Percentiles rank a stretch among this genome's conserved stretches.
phyloP scores from a whole-genome alignment of 192 early-diverging fungal genomes.

The Cetraspora pellucida region DNA sequence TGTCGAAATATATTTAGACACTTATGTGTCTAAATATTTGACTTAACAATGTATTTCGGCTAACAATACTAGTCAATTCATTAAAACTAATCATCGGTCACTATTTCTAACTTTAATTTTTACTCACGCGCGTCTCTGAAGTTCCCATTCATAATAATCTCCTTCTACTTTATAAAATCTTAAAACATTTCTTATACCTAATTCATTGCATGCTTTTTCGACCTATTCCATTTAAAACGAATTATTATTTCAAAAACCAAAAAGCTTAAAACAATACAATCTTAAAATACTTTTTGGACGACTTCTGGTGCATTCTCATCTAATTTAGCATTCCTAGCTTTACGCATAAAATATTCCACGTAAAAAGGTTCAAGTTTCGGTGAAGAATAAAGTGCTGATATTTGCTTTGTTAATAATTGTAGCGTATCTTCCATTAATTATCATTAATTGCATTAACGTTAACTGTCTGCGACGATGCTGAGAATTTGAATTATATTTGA shows the following conservation, averaged over 20 bases:
- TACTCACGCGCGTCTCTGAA: constrained; percentile 69
- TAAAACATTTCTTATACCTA: constrained; percentile 8
- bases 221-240: background rate
- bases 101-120: background rate
- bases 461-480: too few species aligned
- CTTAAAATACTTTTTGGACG: constrained; percentile 9
- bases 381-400: constrained; percentile 2
- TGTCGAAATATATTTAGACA: too few species aligned
- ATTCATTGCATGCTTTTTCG: constrained; percentile 12
- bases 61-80: background rate
- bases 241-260: background rate
- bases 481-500: too few species aligned
- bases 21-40: too few species aligned
- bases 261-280: background rate
- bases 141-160: constrained; percentile 80
- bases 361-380: constrained; percentile 1
- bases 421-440: background rate
- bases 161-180: constrained; percentile 72
- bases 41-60: too few species aligned
- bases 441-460: too few species aligned
- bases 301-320: background rate
- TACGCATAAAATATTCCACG: constrained; percentile 5
- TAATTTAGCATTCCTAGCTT: background rate
- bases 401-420: background rate
- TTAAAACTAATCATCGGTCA: too few species aligned